Evolutionary conservation across 176 grass and related monocot genomes (phyloP).

Genomic region (Phoenix roebelenii): DNA sequence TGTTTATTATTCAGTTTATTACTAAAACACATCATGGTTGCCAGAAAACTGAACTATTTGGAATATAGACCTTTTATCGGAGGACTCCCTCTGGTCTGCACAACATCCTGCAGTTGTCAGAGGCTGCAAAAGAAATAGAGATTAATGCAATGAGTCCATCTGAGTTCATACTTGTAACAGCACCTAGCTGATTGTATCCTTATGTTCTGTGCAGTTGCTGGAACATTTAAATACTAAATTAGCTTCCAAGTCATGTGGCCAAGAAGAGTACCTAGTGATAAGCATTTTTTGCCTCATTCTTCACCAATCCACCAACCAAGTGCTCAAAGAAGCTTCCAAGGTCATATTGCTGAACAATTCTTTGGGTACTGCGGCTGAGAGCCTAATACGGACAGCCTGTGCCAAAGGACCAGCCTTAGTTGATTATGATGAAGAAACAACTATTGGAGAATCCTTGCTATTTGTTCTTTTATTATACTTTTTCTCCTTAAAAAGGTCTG

Average conservation of each 20-base stretch:
- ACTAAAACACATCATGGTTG: too few species aligned
- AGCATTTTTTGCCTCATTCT: constrained; percentile 67
- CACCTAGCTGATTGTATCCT: neutral
- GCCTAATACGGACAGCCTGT: constrained; percentile 54
- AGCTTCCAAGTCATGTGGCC: constrained; percentile 26
- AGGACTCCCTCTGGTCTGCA: too few species aligned
- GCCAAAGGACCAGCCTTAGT: constrained; percentile 64
- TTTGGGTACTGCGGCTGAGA: constrained; percentile 50
- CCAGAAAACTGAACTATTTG: too few species aligned
- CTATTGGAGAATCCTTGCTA: constrained; percentile 49
- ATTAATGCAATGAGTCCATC: too few species aligned
- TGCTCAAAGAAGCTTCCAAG: constrained; percentile 69
- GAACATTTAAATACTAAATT: constrained; percentile 34
- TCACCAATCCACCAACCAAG: constrained; percentile 47
- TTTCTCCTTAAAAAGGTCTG: constrained; percentile 79
- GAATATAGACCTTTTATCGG: too few species aligned
- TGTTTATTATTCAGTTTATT: too few species aligned
- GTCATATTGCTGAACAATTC: constrained; percentile 51
- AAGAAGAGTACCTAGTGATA: constrained; percentile 54
- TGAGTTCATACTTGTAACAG: too few species aligned
- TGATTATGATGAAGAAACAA: constrained; percentile 65
- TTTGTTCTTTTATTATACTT: constrained; percentile 58
- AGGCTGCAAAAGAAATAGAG: too few species aligned
- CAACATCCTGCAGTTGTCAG: too few species aligned
- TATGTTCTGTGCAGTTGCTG: constrained; percentile 50